These are phyloP conservation scores for Debaryomyces udenii DNA, from an alignment of 1,139 yeast genomes.

Conservation along the genomic window DNA sequence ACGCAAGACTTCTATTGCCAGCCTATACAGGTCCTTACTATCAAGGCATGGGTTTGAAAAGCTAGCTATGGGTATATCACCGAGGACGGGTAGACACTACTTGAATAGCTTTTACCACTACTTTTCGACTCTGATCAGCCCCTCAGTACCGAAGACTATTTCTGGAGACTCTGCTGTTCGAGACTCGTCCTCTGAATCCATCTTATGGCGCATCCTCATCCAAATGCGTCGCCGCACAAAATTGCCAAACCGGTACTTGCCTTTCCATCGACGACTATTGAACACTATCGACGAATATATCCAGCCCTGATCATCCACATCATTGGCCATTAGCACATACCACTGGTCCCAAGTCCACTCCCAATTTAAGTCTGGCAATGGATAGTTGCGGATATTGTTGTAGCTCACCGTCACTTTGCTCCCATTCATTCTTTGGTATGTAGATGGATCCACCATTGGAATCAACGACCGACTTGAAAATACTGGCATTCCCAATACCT, in stretches of 20 bases:
- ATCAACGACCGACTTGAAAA: conserved; percentile 59
- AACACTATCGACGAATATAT: conserved; percentile 56
- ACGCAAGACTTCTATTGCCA: no score
- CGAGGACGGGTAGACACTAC: no score
- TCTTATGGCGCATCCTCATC: conserved; percentile 46
- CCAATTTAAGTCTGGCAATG: conserved; percentile 72
- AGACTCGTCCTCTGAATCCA: neutral
- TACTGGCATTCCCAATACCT: conserved; percentile 64
- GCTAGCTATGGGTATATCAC: no score
- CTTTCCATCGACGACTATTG: conserved; percentile 58
- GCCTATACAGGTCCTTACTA: no score
- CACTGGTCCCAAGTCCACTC: conserved; percentile 72
- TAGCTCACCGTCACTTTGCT: conserved; percentile 29
- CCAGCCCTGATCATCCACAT: conserved; percentile 83
- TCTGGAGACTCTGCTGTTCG: no score
- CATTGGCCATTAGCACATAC: conserved; percentile 72
- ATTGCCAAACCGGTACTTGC: conserved; percentile 55
- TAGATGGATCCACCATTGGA: conserved; percentile 62
- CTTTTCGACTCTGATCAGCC: no score
- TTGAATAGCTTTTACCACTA: no score
- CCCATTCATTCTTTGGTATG: conserved; percentile 41
- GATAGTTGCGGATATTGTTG: conserved; percentile 44
- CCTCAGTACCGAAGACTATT: no score
- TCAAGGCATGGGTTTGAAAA: no score
- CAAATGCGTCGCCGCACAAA: conserved; percentile 65